A percentile compares a stretch with the other conserved stretches of the same genome.
Evolutionary conservation across 768 basidiomycete genomes (phyloP).

Genomic region (Xerocomus brunneocitrinus): DNA sequence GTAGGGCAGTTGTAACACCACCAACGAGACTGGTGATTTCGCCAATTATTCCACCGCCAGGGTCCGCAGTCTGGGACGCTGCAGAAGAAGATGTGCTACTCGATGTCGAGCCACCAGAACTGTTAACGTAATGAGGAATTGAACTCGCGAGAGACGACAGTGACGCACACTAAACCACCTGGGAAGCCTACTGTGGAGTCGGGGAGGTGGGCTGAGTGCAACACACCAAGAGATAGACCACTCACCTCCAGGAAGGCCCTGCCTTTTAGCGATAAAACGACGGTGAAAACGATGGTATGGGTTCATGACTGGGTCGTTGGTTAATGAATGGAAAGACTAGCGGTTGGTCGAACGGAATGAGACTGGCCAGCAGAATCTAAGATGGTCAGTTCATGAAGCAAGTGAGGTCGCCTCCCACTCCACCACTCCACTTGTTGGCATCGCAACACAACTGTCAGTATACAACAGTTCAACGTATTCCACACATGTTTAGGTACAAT

Average conservation of each 20-base stretch:
- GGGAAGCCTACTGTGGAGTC: conserved; percentile 5
- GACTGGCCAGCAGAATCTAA: conserved; percentile 5
- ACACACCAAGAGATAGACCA: background rate
- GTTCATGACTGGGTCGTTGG: conserved; percentile 18
- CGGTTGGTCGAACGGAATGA: background rate
- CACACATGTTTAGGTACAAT: background rate
- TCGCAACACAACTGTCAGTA: conserved; percentile 20
- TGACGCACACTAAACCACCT: conserved; percentile 22
- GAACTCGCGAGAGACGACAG: background rate
- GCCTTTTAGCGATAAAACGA: conserved; percentile 22
- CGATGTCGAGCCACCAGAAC: conserved; percentile 7
- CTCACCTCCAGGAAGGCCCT: conserved; percentile 29
- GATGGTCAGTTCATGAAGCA: background rate
- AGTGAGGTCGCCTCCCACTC: conserved; percentile 1
- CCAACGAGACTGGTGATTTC: conserved; percentile 13
- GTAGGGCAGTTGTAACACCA: conserved; percentile 2
- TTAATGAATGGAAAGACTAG: conserved; percentile 21
- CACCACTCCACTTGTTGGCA: conserved; percentile 27
- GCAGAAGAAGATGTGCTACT: background rate
- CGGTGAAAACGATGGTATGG: conserved; percentile 10
- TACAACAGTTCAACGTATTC: background rate
- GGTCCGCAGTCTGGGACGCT: background rate
- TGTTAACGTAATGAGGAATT: conserved; percentile 3
- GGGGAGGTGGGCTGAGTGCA: background rate
- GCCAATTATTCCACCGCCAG: conserved; percentile 8